Evolutionary conservation across 2,329 filamentous ascomycete genomes (phyloP).

Genomic region (Myrmaecium sp.): DNA sequence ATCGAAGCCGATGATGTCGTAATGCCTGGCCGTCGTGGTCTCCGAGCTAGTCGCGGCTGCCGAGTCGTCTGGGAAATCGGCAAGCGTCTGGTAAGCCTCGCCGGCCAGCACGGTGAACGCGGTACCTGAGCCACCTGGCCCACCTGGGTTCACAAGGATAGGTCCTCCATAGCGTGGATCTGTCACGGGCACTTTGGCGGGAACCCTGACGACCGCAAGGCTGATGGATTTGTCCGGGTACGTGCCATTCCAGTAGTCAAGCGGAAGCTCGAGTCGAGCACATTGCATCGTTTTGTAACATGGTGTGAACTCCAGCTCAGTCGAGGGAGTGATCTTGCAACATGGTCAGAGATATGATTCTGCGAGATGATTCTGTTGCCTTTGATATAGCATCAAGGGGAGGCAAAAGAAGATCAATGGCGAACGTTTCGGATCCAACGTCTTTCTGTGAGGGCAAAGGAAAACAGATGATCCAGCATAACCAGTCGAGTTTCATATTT

Average conservation of each 20-base stretch:
- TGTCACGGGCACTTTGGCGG: slow-evolving; percentile 16
- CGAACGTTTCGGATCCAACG: too few species aligned
- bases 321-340: too few species aligned
- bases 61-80: slow-evolving; percentile 13
- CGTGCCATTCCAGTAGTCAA: slow-evolving; percentile 21
- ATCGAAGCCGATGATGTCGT: slow-evolving; percentile 29
- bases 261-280: slow-evolving; percentile 17
- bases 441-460: too few species aligned
- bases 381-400: too few species aligned
- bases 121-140: slow-evolving; percentile 25
- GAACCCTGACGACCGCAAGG: slow-evolving; percentile 16
- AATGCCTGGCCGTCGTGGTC: slow-evolving; percentile 17
- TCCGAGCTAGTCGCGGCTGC: slow-evolving; percentile 5
- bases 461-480: too few species aligned
- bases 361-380: too few species aligned
- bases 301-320: too few species aligned
- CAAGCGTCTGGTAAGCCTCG: slow-evolving; percentile 11
- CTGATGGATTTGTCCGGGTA: slow-evolving; percentile 13
- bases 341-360: too few species aligned
- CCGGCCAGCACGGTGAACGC: slow-evolving; percentile 12
- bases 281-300: slow-evolving; percentile 17
- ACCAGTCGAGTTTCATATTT: too few species aligned
- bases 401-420: too few species aligned
- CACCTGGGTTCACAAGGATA: slow-evolving; percentile 27
- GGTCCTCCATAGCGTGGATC: slow-evolving; percentile 24